Base-by-base conservation (phyloP, 1,284 basidiomycete species). In the Moesziomyces sp. region DNA sequence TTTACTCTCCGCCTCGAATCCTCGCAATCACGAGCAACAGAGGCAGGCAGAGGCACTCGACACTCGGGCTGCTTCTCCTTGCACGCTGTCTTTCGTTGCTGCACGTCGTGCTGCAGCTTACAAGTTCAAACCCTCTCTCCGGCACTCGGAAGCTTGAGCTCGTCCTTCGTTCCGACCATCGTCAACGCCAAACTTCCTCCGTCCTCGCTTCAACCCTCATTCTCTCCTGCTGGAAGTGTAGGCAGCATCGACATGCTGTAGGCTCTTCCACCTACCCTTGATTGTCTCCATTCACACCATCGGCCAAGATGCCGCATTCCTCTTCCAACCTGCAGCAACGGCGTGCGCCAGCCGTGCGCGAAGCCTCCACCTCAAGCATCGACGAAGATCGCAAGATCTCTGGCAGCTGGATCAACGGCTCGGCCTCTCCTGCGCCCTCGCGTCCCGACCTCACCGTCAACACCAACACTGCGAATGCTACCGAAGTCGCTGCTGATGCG, bases 381-480 rank as follows among this genome's bases (percentile, higher is more conserved):
- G 71, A 68, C 19, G 61, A 74, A n/a, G 71, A 74, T 28, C 50
- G 54, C 43, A 74, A 74, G 54, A 68, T 74, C 48, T 61, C 60
- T 5, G 71, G 71, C 26, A 60, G 54, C 50, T 65, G 40, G 57
- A 35, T 54, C 38, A 38, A 35, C 38, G 26, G 30, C 30, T 19
- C 53, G 4, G 14, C 49, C 35, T 48, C 46, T 6, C 30, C 46
- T 23, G 45, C n/a, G 1, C n/a, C 49, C 2, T 21, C 33, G 9
- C 51, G 51, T n/a, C 59, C 51, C 4, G 46, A 44, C 10, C 53
- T 66, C 8, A 44, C 46, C 21, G 53, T 66, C 64, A 49, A 48
- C 46, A 60, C 48, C 8, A 23, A 43, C 47, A 24, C 21, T 8
- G n/a, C 46, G 19, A 11, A 28, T 18, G 28, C 18, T 11, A 3